phyloP scores from a whole-genome alignment of 495 filamentous ascomycete genomes.

The Niebla homalea region DNA sequence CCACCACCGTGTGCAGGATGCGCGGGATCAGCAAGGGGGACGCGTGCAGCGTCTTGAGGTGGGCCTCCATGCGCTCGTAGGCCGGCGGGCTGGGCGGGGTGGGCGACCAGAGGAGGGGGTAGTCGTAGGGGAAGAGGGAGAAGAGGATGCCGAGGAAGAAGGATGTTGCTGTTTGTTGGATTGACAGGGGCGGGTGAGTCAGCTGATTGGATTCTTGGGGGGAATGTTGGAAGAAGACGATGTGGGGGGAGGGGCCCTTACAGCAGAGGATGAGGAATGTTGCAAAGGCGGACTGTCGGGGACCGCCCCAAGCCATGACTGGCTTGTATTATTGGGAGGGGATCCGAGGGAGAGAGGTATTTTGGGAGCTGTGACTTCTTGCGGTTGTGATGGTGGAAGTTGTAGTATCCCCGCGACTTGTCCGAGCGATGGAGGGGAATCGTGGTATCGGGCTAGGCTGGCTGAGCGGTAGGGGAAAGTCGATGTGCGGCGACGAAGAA shows the following conservation, averaged over 20 bases:
- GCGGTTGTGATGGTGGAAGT: too few relatives aligned
- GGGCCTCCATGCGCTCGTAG: conserved; percentile 68
- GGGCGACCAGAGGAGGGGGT: conserved; percentile 84
- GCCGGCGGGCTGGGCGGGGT: conserved; percentile 46
- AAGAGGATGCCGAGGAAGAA: conserved; percentile 99
- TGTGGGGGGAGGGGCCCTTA: conserved; percentile 30
- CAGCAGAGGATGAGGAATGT: conserved; percentile 94
- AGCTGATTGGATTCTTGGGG: neutral
- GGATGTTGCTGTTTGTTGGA: conserved; percentile 49
- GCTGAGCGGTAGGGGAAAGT: too few relatives aligned
- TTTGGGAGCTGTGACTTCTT: too few relatives aligned
- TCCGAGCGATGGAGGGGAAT: too few relatives aligned
- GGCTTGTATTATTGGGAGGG: too few relatives aligned
- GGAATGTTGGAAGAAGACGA: conserved; percentile 12
- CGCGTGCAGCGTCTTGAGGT: conserved; percentile 73
- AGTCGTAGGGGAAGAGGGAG: conserved; percentile 94
- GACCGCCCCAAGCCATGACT: conserved; percentile 14
- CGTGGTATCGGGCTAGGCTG: too few relatives aligned
- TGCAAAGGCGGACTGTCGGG: conserved; percentile 46
- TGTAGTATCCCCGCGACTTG: too few relatives aligned
- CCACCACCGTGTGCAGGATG: conserved; percentile 85
- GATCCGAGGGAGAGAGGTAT: too few relatives aligned
- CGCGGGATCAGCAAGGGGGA: conserved; percentile 83
- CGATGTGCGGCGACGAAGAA: too few relatives aligned
- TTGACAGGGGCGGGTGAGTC: neutral